These are phyloP conservation scores for Syzygium syzygioides DNA, from an alignment of 441 rosid species.

Conservation along the genomic window DNA sequence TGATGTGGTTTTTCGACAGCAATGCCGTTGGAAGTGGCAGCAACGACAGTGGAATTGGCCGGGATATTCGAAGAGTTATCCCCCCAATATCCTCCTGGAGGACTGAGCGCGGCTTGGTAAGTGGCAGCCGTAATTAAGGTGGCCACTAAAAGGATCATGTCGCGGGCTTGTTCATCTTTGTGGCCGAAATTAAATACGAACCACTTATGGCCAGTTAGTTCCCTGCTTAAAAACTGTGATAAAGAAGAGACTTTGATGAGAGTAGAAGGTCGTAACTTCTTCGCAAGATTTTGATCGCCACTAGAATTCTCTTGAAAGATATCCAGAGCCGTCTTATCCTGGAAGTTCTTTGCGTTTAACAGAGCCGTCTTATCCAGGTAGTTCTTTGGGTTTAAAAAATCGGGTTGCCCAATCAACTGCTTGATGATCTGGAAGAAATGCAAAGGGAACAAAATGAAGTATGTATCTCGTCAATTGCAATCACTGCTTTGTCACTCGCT, in stretches of 20 bases:
- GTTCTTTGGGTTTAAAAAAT: too few species aligned
- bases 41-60: too few species aligned
- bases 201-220: not conserved
- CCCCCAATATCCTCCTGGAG: not conserved
- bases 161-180: rapidly evolving
- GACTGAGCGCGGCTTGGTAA: not conserved
- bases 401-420: not conserved
- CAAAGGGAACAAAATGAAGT: not conserved
- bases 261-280: not conserved
- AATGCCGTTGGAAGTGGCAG: not conserved
- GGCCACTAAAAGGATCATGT: not conserved
- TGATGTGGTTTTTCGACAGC: not conserved
- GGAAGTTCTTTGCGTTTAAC: not conserved
- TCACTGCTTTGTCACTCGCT: not conserved
- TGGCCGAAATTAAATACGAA: rapidly evolving
- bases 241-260: not conserved
- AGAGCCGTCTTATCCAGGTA: too few species aligned
- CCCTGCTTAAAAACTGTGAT: not conserved
- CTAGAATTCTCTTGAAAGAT: not conserved
- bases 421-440: not conserved
- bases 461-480: not conserved
- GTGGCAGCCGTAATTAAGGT: not conserved
- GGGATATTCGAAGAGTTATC: too few species aligned
- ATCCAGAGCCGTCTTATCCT: not conserved
- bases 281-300: not conserved